phyloP scores from a whole-genome alignment of 305 asterid genomes.

The Fraxinus dipetala region DNA sequence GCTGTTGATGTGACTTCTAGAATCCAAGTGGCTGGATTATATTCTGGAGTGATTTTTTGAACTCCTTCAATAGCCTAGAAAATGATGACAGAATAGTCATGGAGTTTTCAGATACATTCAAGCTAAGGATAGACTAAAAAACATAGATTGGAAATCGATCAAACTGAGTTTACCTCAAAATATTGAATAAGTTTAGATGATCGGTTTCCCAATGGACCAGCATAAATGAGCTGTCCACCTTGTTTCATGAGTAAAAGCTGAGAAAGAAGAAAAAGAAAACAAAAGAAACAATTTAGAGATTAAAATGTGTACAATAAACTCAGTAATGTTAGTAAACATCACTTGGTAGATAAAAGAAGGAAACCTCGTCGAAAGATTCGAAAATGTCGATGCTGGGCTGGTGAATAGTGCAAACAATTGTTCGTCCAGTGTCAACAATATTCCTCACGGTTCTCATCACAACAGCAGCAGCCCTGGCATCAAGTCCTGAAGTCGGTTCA shows the following conservation, averaged over 20 bases:
- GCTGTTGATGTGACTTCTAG: slow-evolving; percentile 67
- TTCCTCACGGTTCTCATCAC: slow-evolving; percentile 88
- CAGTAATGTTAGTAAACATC: background rate
- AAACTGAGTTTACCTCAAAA: slow-evolving; percentile 50
- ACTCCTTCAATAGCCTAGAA: slow-evolving; percentile 61
- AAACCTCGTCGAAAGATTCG: slow-evolving; percentile 78
- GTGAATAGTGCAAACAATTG: slow-evolving; percentile 83
- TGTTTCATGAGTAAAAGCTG: slow-evolving; percentile 74
- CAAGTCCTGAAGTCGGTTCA: slow-evolving; percentile 81
- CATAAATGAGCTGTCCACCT: slow-evolving; percentile 75
- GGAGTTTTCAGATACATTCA: background rate
- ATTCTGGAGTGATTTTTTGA: slow-evolving; percentile 49
- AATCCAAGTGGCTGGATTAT: slow-evolving; percentile 81
- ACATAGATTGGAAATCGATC: background rate
- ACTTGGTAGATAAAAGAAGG: background rate
- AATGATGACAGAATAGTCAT: background rate
- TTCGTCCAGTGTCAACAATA: slow-evolving; percentile 75
- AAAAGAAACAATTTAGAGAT: background rate
- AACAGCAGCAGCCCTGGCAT: slow-evolving; percentile 80
- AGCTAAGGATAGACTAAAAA: slow-evolving; percentile 6
- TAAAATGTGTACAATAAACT: background rate
- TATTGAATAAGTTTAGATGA: slow-evolving; percentile 53
- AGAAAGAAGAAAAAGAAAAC: slow-evolving; percentile 13
- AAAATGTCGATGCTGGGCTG: slow-evolving; percentile 80
- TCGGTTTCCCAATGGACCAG: slow-evolving; percentile 64